These are phyloP conservation scores for Gilbertella persicaria DNA, from an alignment of 371 early-diverging fungal genomes.

Conservation along the genomic window DNA sequence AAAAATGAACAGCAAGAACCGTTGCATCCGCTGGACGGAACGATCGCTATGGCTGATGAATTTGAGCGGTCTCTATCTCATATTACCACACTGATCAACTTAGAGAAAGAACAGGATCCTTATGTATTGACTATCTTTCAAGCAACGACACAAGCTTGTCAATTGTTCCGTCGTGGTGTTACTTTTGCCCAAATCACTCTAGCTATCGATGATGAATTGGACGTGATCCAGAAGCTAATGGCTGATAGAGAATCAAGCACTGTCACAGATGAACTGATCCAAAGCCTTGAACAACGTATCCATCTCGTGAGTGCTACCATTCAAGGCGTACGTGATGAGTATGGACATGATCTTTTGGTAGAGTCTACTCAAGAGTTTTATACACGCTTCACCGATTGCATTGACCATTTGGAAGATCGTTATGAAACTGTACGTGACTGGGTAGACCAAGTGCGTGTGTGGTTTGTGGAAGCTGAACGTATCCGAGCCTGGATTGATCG, in stretches of 20 bases:
- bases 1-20: slow-evolving; percentile 1
- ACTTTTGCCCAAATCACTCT: slow-evolving; percentile 41
- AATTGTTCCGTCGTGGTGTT: slow-evolving; percentile 21
- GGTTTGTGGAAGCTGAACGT: slow-evolving; percentile 52
- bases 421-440: slow-evolving; percentile 40
- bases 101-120: not conserved
- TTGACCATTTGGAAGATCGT: slow-evolving; percentile 19
- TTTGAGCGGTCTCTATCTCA: slow-evolving; percentile 10
- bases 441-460: slow-evolving; percentile 50
- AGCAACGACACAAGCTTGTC: not conserved
- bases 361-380: not conserved
- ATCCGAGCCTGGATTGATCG: slow-evolving; percentile 51
- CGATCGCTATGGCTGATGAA: slow-evolving; percentile 18
- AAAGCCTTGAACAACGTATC: slow-evolving; percentile 35
- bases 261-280: slow-evolving; percentile 34
- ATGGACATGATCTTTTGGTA: slow-evolving; percentile 12
- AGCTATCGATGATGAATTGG: slow-evolving; percentile 40
- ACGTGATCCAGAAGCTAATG: slow-evolving; percentile 44
- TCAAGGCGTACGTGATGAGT: slow-evolving; percentile 30
- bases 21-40: slow-evolving; percentile 43
- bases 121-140: not conserved
- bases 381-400: slow-evolving; percentile 10
- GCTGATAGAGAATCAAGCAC: slow-evolving; percentile 26
- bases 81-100: slow-evolving; percentile 1
- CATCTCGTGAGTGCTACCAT: slow-evolving; percentile 32